phyloP scores from a whole-genome alignment of 169 alveolate genomes.

The Plasmodium fragile region DNA sequence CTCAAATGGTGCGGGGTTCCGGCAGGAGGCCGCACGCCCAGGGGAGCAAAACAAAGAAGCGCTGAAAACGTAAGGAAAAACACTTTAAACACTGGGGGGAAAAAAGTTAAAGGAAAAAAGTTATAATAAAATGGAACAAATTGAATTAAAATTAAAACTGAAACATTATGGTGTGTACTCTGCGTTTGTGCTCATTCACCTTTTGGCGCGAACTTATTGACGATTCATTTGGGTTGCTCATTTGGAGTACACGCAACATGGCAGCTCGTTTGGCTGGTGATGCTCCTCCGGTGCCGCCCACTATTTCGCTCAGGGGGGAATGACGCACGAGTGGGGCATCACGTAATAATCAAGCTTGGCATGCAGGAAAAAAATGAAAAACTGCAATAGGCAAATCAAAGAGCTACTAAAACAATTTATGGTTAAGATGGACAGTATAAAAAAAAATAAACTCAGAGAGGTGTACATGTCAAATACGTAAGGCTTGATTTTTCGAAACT shows the following conservation, averaged over 20 bases:
- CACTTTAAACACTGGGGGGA: background rate
- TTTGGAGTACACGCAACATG: background rate
- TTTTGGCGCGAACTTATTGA: background rate
- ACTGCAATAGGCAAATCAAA: slow-evolving; percentile 52
- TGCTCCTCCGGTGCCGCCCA: background rate
- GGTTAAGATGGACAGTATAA: slow-evolving; percentile 58
- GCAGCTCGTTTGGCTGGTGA: background rate
- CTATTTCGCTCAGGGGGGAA: slow-evolving; percentile 27
- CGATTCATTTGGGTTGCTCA: background rate
- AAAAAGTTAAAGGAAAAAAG: background rate
- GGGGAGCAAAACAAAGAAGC: background rate
- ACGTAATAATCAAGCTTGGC: slow-evolving; percentile 68
- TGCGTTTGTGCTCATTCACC: background rate
- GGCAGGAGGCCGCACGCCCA: background rate
- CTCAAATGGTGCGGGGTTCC: background rate
- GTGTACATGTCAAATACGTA: slow-evolving; percentile 69
- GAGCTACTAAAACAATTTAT: slow-evolving; percentile 75
- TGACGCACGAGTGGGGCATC: slow-evolving; percentile 61
- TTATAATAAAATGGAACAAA: background rate
- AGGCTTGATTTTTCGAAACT: slow-evolving; percentile 22
- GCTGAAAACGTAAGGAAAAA: background rate
- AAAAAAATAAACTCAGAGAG: slow-evolving; percentile 68
- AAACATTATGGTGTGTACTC: background rate
- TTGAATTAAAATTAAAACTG: background rate
- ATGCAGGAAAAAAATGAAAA: slow-evolving; percentile 66